These are phyloP conservation scores for Suillus brevipes DNA, from an alignment of 768 basidiomycete species.

Conservation along the genomic window DNA sequence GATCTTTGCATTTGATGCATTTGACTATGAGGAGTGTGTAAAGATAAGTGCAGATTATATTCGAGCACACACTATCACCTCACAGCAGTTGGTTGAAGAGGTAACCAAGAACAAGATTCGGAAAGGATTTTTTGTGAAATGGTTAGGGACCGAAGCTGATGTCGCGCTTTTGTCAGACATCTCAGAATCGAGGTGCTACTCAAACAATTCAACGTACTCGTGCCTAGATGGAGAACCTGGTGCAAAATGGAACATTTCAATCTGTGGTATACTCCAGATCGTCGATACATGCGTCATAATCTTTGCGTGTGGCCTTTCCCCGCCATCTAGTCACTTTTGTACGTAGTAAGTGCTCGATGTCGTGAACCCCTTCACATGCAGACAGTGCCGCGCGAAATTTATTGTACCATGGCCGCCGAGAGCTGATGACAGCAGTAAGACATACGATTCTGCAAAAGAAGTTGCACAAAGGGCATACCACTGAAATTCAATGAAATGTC, in stretches of 20 bases:
- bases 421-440: constrained; percentile 31
- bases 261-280: not conserved
- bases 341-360: constrained; percentile 46
- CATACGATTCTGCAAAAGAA: not conserved
- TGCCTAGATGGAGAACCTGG: not conserved
- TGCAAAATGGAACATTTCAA: not conserved
- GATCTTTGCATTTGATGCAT: too few relatives aligned
- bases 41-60: too few relatives aligned
- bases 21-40: too few relatives aligned
- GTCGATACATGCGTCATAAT: not conserved
- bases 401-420: constrained; percentile 54
- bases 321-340: constrained; percentile 52
- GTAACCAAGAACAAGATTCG: too few relatives aligned
- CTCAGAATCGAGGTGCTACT: too few relatives aligned
- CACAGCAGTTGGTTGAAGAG: too few relatives aligned
- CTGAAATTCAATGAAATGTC: constrained; percentile 67
- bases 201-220: not conserved
- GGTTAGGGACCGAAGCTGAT: too few relatives aligned
- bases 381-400: constrained; percentile 52
- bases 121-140: too few relatives aligned
- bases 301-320: constrained; percentile 30
- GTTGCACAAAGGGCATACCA: constrained; percentile 43
- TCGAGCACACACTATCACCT: too few relatives aligned
- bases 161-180: too few relatives aligned
- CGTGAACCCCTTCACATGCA: constrained; percentile 43